Evolutionary conservation across 768 basidiomycete genomes (phyloP).

Genomic region (Auricularia auricula-judae): DNA sequence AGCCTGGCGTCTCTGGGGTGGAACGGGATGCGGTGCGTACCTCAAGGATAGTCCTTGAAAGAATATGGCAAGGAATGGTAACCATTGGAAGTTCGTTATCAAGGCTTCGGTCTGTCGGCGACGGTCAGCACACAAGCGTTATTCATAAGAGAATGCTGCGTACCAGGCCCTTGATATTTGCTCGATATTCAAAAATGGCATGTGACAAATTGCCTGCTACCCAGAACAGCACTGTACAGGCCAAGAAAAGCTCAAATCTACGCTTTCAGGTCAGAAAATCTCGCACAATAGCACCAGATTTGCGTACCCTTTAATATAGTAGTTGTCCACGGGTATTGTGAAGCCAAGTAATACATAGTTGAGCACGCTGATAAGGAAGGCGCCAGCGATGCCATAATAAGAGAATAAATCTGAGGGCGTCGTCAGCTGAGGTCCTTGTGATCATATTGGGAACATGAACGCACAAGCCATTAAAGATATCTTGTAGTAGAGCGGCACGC

Average conservation of each 20-base stretch:
- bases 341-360: conserved; percentile 21
- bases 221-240: conserved; percentile 9
- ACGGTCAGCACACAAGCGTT: conserved; percentile 5
- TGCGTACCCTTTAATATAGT: conserved; percentile 6
- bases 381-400: conserved; percentile 14
- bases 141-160: conserved; percentile 11
- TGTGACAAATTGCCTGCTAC: conserved; percentile 13
- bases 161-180: conserved; percentile 9
- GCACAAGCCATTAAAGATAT: conserved; percentile 1
- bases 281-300: background rate
- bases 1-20: no score
- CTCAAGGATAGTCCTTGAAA: conserved; percentile 8
- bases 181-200: conserved; percentile 11
- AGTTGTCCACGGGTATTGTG: conserved; percentile 13
- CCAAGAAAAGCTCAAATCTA: background rate
- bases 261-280: background rate
- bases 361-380: conserved; percentile 16
- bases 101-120: background rate
- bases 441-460: background rate
- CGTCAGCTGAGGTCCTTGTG: background rate
- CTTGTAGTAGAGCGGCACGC: conserved; percentile 6
- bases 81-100: background rate
- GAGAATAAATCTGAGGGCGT: conserved; percentile 2
- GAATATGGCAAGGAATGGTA: conserved; percentile 20
- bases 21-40: background rate